Percentiles rank a stretch among this genome's conserved stretches.
These are phyloP conservation scores for Blepharisma japonicum DNA, from an alignment of 73 alveolate species.

Conservation along the genomic window DNA sequence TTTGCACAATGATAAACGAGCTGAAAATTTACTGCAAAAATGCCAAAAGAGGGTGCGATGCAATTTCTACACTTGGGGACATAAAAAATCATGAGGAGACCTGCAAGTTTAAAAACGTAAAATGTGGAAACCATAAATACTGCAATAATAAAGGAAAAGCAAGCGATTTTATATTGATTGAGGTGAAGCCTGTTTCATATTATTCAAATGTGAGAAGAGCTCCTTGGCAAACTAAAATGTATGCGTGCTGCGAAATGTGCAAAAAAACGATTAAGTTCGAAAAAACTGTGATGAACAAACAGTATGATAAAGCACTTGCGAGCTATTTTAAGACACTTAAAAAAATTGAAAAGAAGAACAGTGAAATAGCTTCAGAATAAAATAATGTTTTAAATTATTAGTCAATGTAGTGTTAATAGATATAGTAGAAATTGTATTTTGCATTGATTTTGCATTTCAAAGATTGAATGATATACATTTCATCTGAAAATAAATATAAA, in stretches of 20 bases:
- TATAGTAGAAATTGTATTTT: no score
- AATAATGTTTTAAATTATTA: no score
- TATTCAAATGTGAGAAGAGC: no score
- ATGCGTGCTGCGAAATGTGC: slow-evolving; percentile 5
- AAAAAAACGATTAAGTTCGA: background rate
- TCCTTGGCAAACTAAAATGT: background rate
- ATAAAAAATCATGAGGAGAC: background rate
- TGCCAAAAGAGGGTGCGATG: background rate
- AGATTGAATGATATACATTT: no score
- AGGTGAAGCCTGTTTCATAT: background rate
- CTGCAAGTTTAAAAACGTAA: background rate
- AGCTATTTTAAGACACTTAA: background rate
- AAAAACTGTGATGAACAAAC: background rate
- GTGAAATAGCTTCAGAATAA: no score
- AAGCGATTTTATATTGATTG: background rate
- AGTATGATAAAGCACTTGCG: background rate
- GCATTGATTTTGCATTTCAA: no score
- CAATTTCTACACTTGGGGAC: background rate
- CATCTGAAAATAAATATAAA: no score
- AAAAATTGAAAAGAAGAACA: background rate
- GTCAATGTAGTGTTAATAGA: no score
- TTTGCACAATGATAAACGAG: background rate
- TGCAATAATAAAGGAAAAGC: background rate
- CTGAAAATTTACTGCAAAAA: background rate
- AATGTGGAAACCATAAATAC: background rate